These are phyloP conservation scores for Allium fistulosum DNA, from an alignment of 106 monocot species.

Conservation along the genomic window DNA sequence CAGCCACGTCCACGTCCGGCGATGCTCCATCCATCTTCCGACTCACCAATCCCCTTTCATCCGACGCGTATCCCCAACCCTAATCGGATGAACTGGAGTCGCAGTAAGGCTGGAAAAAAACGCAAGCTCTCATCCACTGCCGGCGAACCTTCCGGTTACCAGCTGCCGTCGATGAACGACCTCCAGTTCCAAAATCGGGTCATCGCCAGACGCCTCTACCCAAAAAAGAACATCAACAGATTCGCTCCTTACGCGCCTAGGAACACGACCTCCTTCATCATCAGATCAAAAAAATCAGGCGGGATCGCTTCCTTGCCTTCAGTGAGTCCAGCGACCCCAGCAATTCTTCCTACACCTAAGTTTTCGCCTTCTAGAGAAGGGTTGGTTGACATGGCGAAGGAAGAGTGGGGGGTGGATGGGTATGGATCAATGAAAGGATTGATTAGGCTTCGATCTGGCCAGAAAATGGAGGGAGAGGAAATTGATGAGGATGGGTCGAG, in stretches of 20 bases:
- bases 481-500: slow-evolving; percentile 51
- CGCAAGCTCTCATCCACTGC: slow-evolving; percentile 23
- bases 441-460: slow-evolving; percentile 51
- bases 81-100: slow-evolving; percentile 49
- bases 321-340: slow-evolving; percentile 90
- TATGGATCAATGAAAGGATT: slow-evolving; percentile 97
- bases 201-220: slow-evolving; percentile 74
- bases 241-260: slow-evolving; percentile 83
- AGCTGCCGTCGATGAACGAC: slow-evolving; percentile 63
- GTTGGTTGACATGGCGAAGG: slow-evolving; percentile 96
- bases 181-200: slow-evolving; percentile 84
- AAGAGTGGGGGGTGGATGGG: slow-evolving; percentile 99
- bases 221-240: slow-evolving; percentile 53
- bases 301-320: slow-evolving; percentile 91
- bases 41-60: slow-evolving; percentile 23
- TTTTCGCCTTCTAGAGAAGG: slow-evolving; percentile 83
- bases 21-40: slow-evolving; percentile 39
- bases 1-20: slow-evolving; percentile 12
- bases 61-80: slow-evolving; percentile 15
- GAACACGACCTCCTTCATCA: slow-evolving; percentile 94
- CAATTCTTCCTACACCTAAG: slow-evolving; percentile 86
- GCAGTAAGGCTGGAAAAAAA: slow-evolving; percentile 42
- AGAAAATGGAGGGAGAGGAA: slow-evolving; percentile 21
- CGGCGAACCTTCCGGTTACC: slow-evolving; percentile 22
- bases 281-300: slow-evolving; percentile 88